Percentiles rank a stretch among this genome's conserved stretches.
These are phyloP conservation scores for Scutellaria minor DNA, from an alignment of 257 asterid species.

Conservation along the genomic window DNA sequence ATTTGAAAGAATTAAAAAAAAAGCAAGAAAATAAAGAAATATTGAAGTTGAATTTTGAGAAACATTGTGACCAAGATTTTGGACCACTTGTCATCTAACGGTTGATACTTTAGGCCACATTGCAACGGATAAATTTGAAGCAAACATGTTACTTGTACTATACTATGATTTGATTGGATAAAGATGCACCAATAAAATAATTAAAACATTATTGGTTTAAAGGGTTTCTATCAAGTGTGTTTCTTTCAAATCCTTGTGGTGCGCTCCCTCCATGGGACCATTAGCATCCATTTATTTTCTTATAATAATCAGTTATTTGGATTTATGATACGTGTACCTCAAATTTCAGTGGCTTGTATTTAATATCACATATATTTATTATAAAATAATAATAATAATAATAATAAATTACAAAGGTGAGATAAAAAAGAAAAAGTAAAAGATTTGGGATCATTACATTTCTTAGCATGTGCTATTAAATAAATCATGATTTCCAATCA, in stretches of 20 bases:
- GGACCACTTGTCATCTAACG: slow-evolving; percentile 44
- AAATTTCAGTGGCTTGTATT: too few relatives aligned
- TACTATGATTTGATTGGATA: slow-evolving; percentile 33
- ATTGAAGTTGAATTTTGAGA: slow-evolving; percentile 24
- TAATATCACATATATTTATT: too few relatives aligned
- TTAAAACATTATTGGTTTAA: slow-evolving; percentile 1
- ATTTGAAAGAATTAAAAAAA: neutral
- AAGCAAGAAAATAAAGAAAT: neutral
- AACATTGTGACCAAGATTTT: slow-evolving; percentile 19
- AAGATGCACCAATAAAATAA: slow-evolving; percentile 16
- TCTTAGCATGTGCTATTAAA: too few relatives aligned
- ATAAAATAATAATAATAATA: too few relatives aligned
- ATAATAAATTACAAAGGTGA: too few relatives aligned
- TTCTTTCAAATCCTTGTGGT: slow-evolving; percentile 13
- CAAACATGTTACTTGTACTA: slow-evolving; percentile 32
- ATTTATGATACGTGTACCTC: too few relatives aligned
- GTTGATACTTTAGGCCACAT: slow-evolving; percentile 26
- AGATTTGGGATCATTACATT: too few relatives aligned
- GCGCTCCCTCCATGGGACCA: slow-evolving; percentile 34
- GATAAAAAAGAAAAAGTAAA: too few relatives aligned
- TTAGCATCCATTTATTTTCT: too few relatives aligned
- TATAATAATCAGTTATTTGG: too few relatives aligned
- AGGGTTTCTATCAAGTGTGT: slow-evolving; percentile 11
- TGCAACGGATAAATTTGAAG: slow-evolving; percentile 43
- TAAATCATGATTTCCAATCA: too few relatives aligned